Evolutionary conservation across 1,284 basidiomycete species (phyloP).

Genomic region (Neolentinus lepideus): DNA sequence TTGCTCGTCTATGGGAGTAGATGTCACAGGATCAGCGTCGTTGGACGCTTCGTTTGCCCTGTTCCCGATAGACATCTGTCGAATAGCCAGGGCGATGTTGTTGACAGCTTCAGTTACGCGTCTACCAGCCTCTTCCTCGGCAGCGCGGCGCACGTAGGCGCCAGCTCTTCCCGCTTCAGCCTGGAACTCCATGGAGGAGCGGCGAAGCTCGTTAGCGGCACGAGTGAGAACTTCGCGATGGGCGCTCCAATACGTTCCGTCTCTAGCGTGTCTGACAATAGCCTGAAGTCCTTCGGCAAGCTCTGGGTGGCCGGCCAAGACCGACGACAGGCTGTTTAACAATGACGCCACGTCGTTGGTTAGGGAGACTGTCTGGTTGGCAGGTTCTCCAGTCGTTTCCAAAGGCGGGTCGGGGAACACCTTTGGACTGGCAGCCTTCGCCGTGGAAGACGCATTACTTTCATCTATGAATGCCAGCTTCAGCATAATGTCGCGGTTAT

Average conservation of each 20-base stretch:
- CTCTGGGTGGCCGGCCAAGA: slow-evolving; percentile 60
- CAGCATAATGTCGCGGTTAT: slow-evolving; percentile 1
- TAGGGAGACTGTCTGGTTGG: slow-evolving; percentile 36
- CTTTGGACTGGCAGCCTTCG: slow-evolving; percentile 9
- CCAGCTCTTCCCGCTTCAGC: slow-evolving; percentile 28
- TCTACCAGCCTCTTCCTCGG: slow-evolving; percentile 58
- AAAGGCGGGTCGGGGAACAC: slow-evolving; percentile 46
- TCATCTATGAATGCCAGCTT: background rate
- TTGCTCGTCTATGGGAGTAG: slow-evolving; percentile 13
- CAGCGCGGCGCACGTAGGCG: slow-evolving; percentile 34
- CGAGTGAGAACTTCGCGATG: slow-evolving; percentile 52
- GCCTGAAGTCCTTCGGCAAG: slow-evolving; percentile 57
- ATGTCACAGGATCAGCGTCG: slow-evolving; percentile 11
- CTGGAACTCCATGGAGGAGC: slow-evolving; percentile 31
- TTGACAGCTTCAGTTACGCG: slow-evolving; percentile 59
- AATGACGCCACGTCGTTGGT: slow-evolving; percentile 56
- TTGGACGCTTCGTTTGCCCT: background rate
- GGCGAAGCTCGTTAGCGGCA: slow-evolving; percentile 42
- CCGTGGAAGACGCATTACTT: slow-evolving; percentile 2
- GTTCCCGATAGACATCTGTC: slow-evolving; percentile 22
- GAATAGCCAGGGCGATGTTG: slow-evolving; percentile 48
- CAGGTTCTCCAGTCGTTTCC: slow-evolving; percentile 29
- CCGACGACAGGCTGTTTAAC: slow-evolving; percentile 42
- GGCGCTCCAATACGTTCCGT: slow-evolving; percentile 58
- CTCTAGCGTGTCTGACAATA: slow-evolving; percentile 51